Base-by-base conservation (phyloP, 1,139 yeast genomes). In the Blastobotrys persicus region DNA sequence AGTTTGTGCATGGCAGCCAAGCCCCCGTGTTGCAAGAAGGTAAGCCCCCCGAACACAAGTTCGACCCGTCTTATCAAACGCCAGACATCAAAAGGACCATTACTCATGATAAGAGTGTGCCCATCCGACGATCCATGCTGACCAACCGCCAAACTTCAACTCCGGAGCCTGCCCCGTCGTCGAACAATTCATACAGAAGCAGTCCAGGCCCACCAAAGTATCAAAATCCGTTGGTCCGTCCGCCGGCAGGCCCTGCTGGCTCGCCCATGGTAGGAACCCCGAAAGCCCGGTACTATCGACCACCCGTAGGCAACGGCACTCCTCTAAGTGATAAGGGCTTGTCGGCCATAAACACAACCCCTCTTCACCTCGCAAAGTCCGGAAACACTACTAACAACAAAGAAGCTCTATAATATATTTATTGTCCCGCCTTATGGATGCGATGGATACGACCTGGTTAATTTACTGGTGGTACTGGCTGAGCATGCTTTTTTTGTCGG, bases 1-100 rank as follows among this genome's bases (percentile, higher is more conserved):
- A 28, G 31, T 51, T 51, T 42, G 49, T 46, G 12, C 31, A 42
- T 23, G 54, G 46, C 2, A 46, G 48, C 11, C 52, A 48, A 19
- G 54, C 54, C 1, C 35, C 40, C 3, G 37, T 31, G 13, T 16
- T 44, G 16, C 42, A 44, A 14, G 26, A 38, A 17, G 42, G 32
- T 26, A 37, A 16, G 38, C 20, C 45, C 26, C 19, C 47, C n/a
- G 42, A 17, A 16, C n/a, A 37, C n/a, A 37, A 44, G 19, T 44
- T 44, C 17, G 47, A 44, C 31, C 31, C 28, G 13, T 13, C 37
- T n/a, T 44, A 37, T 16, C 34, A 37, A 18, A 44, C 42, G n/a
- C 47, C 47, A 4, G 31, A 37, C 31, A 44, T 44, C 31, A 44
- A 37, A 37, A 23, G 47, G 13, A 44, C 47, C 20, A 34, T 44